Evolutionary conservation across 306 rosid genomes (phyloP).

Genomic region (Psophocarpus tetragonolobus): DNA sequence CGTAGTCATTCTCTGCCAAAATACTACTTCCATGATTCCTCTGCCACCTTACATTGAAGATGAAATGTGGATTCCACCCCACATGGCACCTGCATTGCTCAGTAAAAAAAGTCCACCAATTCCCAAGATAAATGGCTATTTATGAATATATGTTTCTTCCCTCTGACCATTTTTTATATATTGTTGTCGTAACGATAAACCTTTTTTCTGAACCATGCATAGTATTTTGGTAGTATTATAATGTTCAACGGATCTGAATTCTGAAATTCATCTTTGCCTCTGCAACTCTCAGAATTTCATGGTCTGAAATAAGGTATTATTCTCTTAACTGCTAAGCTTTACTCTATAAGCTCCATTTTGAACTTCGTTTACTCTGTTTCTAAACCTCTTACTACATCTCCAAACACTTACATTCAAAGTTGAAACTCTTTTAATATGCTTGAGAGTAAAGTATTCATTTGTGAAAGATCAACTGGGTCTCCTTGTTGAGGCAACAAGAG

Average conservation of each 20-base stretch:
- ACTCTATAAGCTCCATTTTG: conserved; percentile 38
- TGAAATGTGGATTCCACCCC: conserved; percentile 46
- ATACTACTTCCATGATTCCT: conserved; percentile 53
- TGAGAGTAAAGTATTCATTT: neutral
- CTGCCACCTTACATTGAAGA: conserved; percentile 30
- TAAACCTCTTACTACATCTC: neutral
- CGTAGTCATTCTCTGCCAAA: neutral
- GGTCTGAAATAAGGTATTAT: conserved; percentile 44
- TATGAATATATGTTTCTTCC: conserved; percentile 20
- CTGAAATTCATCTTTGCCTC: conserved; percentile 52
- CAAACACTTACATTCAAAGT: conserved; percentile 1
- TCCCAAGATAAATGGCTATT: conserved; percentile 47
- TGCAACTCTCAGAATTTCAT: conserved; percentile 64
- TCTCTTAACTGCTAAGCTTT: conserved; percentile 36
- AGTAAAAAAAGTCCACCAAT: conserved; percentile 40
- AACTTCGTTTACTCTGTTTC: conserved; percentile 27
- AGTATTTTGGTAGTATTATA: conserved; percentile 37
- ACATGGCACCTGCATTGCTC: conserved; percentile 49
- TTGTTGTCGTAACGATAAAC: conserved; percentile 39
- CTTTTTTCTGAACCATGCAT: conserved; percentile 41
- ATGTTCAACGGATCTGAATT: conserved; percentile 64
- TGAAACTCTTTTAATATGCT: neutral
- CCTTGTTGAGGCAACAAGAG: neutral
- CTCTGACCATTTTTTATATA: neutral
- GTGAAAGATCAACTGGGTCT: neutral